Conservation (phyloP, 2,329 filamentous ascomycete species). For the Aaosphaeria pasadenensis region DNA sequence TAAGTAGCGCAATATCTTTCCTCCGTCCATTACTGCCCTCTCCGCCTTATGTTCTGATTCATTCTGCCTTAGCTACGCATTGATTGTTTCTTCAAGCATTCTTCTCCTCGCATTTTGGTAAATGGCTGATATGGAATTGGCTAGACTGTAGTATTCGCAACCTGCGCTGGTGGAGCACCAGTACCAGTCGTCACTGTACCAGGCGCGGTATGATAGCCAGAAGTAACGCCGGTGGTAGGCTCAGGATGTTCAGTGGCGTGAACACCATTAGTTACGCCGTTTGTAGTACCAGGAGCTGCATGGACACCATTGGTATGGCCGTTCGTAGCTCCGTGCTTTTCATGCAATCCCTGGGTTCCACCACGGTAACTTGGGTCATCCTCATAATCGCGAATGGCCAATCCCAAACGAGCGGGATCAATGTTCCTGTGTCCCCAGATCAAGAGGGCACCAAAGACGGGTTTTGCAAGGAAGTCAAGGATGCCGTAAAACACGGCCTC, state of each 20-base stretch:
- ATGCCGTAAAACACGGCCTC: slow-evolving; percentile 69
- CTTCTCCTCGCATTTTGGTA: no score
- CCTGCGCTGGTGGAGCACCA: not conserved
- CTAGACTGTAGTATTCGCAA: not conserved
- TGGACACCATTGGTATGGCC: not conserved
- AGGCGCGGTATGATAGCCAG: not conserved
- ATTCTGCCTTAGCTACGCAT: no score
- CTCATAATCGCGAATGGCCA: slow-evolving; percentile 49
- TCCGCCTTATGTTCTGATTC: no score
- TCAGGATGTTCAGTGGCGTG: not conserved
- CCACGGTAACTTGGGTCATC: slow-evolving; percentile 24
- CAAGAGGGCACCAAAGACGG: slow-evolving; percentile 59
- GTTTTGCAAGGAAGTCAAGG: slow-evolving; percentile 64
- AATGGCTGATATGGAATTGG: not conserved
- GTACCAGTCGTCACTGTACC: not conserved
- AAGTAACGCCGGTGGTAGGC: not conserved
- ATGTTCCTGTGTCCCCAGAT: slow-evolving; percentile 64
- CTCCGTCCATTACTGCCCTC: no score
- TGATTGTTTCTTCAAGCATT: no score
- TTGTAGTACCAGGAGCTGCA: no score
- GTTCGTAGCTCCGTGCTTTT: not conserved
- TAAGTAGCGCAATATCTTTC: no score
- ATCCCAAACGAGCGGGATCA: slow-evolving; percentile 55
- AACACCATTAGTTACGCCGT: not conserved
- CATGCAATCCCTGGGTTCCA: not conserved